Conservation (phyloP, 2,329 filamentous ascomycete species). For the Coleophoma cylindrospora region DNA sequence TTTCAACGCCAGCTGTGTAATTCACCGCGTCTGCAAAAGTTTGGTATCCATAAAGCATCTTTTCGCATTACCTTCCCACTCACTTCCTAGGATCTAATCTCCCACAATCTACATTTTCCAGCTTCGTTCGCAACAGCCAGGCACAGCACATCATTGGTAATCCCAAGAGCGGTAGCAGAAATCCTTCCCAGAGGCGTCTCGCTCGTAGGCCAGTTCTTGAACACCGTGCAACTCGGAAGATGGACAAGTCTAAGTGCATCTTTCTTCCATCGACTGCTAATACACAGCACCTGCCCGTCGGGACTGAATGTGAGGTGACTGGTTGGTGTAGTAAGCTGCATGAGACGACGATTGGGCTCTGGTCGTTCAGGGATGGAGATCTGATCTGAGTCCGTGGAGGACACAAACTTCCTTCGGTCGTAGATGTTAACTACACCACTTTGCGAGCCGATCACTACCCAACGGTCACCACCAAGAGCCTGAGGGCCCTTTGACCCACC, state of each 20-base stretch:
- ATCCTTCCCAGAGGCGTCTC: slow-evolving; percentile 85
- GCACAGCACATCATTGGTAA: slow-evolving; percentile 50
- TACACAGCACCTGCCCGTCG: slow-evolving; percentile 84
- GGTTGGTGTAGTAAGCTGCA: slow-evolving; percentile 83
- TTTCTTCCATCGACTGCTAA: slow-evolving; percentile 82
- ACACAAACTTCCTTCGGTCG: slow-evolving; percentile 54
- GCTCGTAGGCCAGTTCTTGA: slow-evolving; percentile 93
- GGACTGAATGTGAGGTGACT: slow-evolving; percentile 77
- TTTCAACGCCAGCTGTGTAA: neutral
- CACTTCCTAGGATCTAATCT: slow-evolving; percentile 61
- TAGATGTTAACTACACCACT: slow-evolving; percentile 93
- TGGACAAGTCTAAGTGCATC: slow-evolving; percentile 86
- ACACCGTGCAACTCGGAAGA: slow-evolving; percentile 87
- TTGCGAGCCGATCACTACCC: slow-evolving; percentile 82
- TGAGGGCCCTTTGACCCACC: slow-evolving; percentile 60
- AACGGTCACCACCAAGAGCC: slow-evolving; percentile 71
- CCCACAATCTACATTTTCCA: slow-evolving; percentile 87
- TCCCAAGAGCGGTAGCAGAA: slow-evolving; percentile 65
- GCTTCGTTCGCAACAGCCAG: slow-evolving; percentile 84
- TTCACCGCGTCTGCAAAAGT: neutral
- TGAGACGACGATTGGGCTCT: slow-evolving; percentile 67
- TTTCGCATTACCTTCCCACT: neutral
- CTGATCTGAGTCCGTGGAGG: slow-evolving; percentile 22
- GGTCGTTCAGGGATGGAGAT: slow-evolving; percentile 60
- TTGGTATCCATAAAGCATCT: neutral